These are phyloP conservation scores for Madurella fahalii DNA, from an alignment of 2,329 filamentous ascomycete genomes.

Conservation along the genomic window DNA sequence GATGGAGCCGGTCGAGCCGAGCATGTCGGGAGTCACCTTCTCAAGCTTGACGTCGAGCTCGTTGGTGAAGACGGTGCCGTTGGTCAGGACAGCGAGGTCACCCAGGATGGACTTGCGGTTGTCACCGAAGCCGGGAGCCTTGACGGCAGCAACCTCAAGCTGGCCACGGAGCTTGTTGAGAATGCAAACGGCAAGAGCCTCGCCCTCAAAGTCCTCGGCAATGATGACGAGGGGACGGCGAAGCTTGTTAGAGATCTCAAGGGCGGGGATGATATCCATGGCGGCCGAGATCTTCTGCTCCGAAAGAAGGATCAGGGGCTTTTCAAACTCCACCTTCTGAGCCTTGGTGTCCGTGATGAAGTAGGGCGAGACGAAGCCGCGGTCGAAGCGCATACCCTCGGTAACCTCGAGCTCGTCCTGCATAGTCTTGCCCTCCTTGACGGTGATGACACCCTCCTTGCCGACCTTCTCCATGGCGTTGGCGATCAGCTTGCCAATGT, in stretches of 20 bases:
- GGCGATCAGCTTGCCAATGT: slow-evolving; percentile 93
- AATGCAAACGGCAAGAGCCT: slow-evolving; percentile 97
- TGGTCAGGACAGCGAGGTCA: slow-evolving; percentile 91
- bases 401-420: slow-evolving; percentile 97
- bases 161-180: slow-evolving; percentile 99
- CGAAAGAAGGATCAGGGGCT: slow-evolving; percentile 94
- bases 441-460: slow-evolving; percentile 99
- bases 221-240: slow-evolving; percentile 97
- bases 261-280: slow-evolving; percentile 96
- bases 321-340: slow-evolving; percentile 99
- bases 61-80: slow-evolving; percentile 95
- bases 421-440: slow-evolving; percentile 99
- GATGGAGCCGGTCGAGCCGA: slow-evolving; percentile 95
- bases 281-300: slow-evolving; percentile 99
- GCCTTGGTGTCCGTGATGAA: slow-evolving; percentile 99
- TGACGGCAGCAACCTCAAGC: slow-evolving; percentile 96
- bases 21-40: slow-evolving; percentile 93
- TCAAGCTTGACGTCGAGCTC: slow-evolving; percentile 99
- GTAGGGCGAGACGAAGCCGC: slow-evolving; percentile 96
- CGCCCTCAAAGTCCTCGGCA: slow-evolving; percentile 97
- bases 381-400: slow-evolving; percentile 99
- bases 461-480: slow-evolving; percentile 99
- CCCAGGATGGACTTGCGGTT: slow-evolving; percentile 99
- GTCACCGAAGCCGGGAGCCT: slow-evolving; percentile 98
- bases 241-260: slow-evolving; percentile 93